Evolutionary conservation across 257 asterid species (phyloP), one percentile per base, ranked within the genome.

Genomic region (Eustoma russellianum): DNA sequence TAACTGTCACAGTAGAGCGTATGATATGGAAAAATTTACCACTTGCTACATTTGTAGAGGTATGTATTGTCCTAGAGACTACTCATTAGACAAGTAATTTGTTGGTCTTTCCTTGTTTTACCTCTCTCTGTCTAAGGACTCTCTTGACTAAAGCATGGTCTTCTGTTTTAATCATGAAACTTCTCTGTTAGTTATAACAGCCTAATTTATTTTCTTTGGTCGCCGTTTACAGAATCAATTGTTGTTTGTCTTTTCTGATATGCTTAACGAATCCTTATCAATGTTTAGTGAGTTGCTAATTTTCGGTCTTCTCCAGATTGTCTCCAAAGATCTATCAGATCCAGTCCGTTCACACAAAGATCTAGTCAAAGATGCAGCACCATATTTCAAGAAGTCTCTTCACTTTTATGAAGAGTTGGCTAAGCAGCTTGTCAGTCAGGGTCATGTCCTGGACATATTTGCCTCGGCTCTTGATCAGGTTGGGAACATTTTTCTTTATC

Each of bases 381-480:
- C 88, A 18, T 83, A 68, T 74, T 92, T 81, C 62, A 88, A 78
- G 66, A 92, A 92, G 69, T 79, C 99, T 43, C 85, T 85, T 55
- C 77, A 71, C 52, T 92, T 92, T 82, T 92, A 81, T 10, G 88
- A 85, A 63, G 97, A 92, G 57, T 82, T 92, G 65, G 91, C 91
- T 48, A 88, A 77, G 64, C 97, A 92, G 66, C 77, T 92, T 49
- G 94, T 85, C 54, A 77, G 70, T 54, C 94, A 88, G 77, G 97
- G 95, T 54, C 99, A 92, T 63, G 91, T 81, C 48, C 66, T 92
- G 88, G 99, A 92, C 70, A 71, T 92, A 52, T 88, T 88, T 63
- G 99, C 99, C 48, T 92, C 98, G 61, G 97, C 97, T 58, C 95
- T 92, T 50, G 99, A 92, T 77, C 99, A 92, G 99, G 98, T 91